Base-by-base conservation (phyloP, 2,329 filamentous ascomycete species). In the Tolypocladium tundrense region DNA sequence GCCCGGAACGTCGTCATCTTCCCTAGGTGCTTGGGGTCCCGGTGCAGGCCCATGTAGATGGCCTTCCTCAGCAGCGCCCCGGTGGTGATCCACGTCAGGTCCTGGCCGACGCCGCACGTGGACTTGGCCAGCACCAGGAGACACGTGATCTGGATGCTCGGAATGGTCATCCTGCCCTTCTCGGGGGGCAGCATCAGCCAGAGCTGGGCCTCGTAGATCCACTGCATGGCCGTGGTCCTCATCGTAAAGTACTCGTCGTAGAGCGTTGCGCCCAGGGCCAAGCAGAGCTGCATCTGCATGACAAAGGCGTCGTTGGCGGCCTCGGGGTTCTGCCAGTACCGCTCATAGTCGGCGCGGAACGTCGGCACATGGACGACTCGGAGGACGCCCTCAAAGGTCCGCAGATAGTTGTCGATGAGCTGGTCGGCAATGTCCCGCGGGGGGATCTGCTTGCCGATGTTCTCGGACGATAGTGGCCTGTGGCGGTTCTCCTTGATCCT, bases 41-140 rank as follows among this genome's bases (percentile, higher is more conserved):
- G 76, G 64, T 86, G 81, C 7, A 85, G 70, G 4, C 83, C 82
- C 75, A 84, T 83, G 57, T 76, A 76, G 65, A 85, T 78, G 56
- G 81, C 83, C 9, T 75, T 76, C 13, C 82, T 73, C n/a, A 83
- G 59, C 13, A 84, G 60, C 0, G 72, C 68, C 0, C 82, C 82
- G 0, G 76, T 71, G 2, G 77, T 72, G 39, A 81, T 74, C 80
- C 80, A 85, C 1, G 75, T 71, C 4, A 83, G 65, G 60, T 85
- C 81, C 6, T 74, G 74, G 4, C 75, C 76, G 4, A 82, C 71
- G 14, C 72, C 74, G 35, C 75, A 76, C 0, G 73, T 73, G 35
- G 79, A 74, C 31, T 79, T 75, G 2, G 81, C 79, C 3, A 82
- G 64, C 19, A 77, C 67, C 27, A 84, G 65, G 48, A 85, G 73